These are phyloP conservation scores for Nicotiana paniculata DNA, from an alignment of 257 asterid species.

Conservation along the genomic window DNA sequence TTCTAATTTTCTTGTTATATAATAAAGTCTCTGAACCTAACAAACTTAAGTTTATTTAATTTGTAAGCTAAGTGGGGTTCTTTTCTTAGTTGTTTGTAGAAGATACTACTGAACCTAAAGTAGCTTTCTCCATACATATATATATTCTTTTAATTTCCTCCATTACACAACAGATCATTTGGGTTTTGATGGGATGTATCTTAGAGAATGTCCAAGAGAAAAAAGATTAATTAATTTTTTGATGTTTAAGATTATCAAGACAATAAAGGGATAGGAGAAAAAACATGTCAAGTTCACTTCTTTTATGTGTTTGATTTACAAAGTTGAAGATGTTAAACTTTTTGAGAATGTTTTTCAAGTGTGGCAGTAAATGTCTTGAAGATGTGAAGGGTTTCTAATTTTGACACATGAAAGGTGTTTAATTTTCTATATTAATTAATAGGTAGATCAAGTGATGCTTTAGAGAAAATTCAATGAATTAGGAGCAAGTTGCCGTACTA, in stretches of 20 bases:
- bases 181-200: slow-evolving; percentile 13
- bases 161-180: slow-evolving; percentile 13
- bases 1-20: slow-evolving; percentile 20
- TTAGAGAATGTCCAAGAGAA: slow-evolving; percentile 14
- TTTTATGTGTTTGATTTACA: neutral
- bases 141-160: slow-evolving; percentile 26
- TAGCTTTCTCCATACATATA: slow-evolving; percentile 19
- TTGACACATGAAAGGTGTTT: neutral
- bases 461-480: slow-evolving; percentile 4
- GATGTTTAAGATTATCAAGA: slow-evolving; percentile 6
- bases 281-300: slow-evolving; percentile 1
- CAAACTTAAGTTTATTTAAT: slow-evolving; percentile 9
- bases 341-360: slow-evolving; percentile 5
- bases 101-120: slow-evolving; percentile 6
- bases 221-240: slow-evolving; percentile 3
- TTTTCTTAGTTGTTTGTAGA: slow-evolving; percentile 10
- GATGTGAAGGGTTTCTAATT: neutral
- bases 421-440: neutral
- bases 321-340: neutral
- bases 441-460: neutral
- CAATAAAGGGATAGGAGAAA: neutral
- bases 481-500: neutral
- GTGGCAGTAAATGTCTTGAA: neutral
- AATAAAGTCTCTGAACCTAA: slow-evolving; percentile 14
- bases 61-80: slow-evolving; percentile 17